Conservation (phyloP, 2,329 filamentous ascomycete species). For the Neoarthrinium moseri region DNA sequence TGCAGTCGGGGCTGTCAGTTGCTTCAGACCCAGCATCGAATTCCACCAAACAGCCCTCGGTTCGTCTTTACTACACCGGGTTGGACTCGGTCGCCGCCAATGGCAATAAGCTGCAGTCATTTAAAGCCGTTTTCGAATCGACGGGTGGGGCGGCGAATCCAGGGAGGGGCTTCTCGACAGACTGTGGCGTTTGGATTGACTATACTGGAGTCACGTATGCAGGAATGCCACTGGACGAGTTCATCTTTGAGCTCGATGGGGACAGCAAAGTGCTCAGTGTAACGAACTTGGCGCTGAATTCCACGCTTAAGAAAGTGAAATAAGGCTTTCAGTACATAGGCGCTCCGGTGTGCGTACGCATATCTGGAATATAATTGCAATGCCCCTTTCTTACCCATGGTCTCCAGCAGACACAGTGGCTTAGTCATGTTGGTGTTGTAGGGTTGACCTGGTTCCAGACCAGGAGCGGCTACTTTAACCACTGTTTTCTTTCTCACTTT, state of each 20-base stretch:
- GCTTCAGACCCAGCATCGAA: constrained; percentile 20
- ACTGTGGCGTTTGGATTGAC: constrained; percentile 24
- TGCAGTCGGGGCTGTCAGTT: constrained; percentile 19
- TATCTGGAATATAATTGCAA: too few species aligned
- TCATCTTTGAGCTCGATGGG: constrained; percentile 26
- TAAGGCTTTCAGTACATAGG: too few species aligned
- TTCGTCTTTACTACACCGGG: constrained; percentile 30
- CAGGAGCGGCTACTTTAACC: too few species aligned
- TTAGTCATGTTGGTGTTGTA: too few species aligned
- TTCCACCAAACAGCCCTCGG: constrained; percentile 21
- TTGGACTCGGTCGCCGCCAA: constrained; percentile 21
- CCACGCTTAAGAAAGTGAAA: constrained; percentile 18
- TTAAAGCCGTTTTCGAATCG: constrained; percentile 34
- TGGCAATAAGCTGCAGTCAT: constrained; percentile 26
- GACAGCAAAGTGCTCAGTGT: constrained; percentile 21
- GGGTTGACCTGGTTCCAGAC: too few species aligned
- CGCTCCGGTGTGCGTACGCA: too few species aligned
- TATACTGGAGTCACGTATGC: constrained; percentile 23
- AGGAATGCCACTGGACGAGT: constrained; percentile 24
- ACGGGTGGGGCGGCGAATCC: constrained; percentile 16
- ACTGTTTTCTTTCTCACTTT: too few species aligned
- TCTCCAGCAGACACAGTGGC: too few species aligned
- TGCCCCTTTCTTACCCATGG: too few species aligned
- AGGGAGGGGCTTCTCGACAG: constrained; percentile 17
- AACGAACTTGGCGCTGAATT: constrained; percentile 24